Evolutionary conservation across 352 stramenopile species (phyloP), one percentile per base, ranked within the genome.

Genomic region (Phytophthora colocasiae): DNA sequence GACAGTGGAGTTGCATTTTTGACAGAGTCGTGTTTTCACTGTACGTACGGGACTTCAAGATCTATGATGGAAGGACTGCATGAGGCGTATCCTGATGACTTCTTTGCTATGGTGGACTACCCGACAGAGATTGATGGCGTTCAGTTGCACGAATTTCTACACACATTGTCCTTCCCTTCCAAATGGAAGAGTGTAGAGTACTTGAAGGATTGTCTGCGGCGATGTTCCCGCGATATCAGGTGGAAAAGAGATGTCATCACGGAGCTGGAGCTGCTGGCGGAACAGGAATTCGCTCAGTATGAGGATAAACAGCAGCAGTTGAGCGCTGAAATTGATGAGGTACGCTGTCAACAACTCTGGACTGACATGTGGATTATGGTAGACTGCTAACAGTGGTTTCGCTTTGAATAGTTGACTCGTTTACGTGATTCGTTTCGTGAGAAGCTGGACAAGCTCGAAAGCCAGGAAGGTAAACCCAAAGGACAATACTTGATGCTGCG

Each of bases 121-220:
- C 88, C 88, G 7, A 71, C 79, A 1, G 47, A 78, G 47, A 83
- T 96, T 45, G 73, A 85, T 14, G 80, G 71, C n/a, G 63, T 89
- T 0, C 76, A 62, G 6, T 51, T 96, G 47, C 82, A 91, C 60
- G 85, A 93, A 39, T 91, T 81, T 41, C 49, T 95, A 12, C 58
- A 81, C 36, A 68, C 77, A 2, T 57, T 96, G 19, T 80, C 81
- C 11, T 77, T 52, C 4, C 75, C 77, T 17, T 92, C 88, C 27
- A 83, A 78, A 31, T 96, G 86, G 86, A 81, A 80, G 9, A 96
- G 88, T 69, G 71, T 96, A 34, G 86, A 93, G 29, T 92, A 92
- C 56, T 72, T 96, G 29, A 92, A 92, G 41, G 81, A 93, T 51
- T 92, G 80, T 65, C 54, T 96, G 51, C 72, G 81, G 11, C 78